Conservation (phyloP, 2,329 filamentous ascomycete genomes). For the Pseudohalonectria lignicola region DNA sequence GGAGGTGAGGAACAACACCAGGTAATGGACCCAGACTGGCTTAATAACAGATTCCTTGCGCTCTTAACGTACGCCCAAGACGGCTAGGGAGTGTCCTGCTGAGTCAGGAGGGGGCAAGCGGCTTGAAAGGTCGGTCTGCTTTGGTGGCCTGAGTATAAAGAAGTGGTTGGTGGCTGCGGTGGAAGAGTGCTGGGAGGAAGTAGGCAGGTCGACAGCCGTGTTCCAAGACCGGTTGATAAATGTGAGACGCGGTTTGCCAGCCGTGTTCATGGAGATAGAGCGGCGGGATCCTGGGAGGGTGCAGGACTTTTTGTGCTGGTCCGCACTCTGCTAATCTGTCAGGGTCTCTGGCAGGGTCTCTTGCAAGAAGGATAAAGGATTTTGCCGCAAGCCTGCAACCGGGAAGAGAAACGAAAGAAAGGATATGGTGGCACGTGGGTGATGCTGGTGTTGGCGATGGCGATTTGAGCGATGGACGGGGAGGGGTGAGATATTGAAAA, state of each 20-base stretch:
- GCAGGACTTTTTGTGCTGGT: neutral
- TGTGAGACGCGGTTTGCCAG: constrained; percentile 10
- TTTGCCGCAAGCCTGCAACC: neutral
- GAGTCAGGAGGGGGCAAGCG: neutral
- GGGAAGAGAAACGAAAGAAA: neutral
- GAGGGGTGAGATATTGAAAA: no score
- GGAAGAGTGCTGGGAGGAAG: neutral
- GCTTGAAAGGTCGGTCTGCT: no score
- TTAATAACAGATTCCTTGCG: neutral
- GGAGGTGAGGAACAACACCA: neutral
- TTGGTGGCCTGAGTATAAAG: no score
- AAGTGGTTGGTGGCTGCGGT: neutral
- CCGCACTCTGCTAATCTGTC: no score
- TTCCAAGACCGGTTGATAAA: constrained; percentile 3
- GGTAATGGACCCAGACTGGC: neutral
- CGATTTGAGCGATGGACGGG: no score
- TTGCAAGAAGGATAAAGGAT: neutral
- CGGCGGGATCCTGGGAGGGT: neutral
- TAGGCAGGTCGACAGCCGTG: constrained; percentile 1
- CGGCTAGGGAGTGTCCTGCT: neutral
- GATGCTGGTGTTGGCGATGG: no score
- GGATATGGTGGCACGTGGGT: neutral
- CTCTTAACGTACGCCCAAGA: no score
- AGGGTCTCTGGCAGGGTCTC: neutral
- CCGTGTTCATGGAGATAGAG: constrained; percentile 11